Percentiles rank a stretch among this genome's conserved stretches.
phyloP scores from a whole-genome alignment of 192 early-diverging fungal species.

The Umbelopsis vinacea region DNA sequence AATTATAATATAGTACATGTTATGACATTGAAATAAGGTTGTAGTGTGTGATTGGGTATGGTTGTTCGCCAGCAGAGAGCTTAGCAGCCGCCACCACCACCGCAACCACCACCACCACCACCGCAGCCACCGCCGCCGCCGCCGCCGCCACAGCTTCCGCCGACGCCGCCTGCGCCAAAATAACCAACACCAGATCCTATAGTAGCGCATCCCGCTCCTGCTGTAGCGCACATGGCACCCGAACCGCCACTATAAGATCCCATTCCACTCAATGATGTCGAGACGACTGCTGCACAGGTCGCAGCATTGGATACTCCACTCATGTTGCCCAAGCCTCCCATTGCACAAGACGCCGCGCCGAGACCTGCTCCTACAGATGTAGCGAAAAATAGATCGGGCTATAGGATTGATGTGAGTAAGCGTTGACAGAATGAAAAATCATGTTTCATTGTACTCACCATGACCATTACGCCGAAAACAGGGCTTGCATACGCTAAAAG shows the following conservation, averaged over 20 bases:
- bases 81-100: conserved; percentile 11
- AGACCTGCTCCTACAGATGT: not conserved
- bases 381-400: not conserved
- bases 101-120: conserved; percentile 13
- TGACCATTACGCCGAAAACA: not conserved
- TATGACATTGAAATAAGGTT: not conserved
- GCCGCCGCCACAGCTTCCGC: too few species aligned
- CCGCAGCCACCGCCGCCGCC: not conserved
- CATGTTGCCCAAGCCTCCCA: not conserved
- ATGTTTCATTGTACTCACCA: not conserved
- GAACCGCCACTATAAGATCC: not conserved
- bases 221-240: not conserved
- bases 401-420: not conserved
- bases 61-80: too few species aligned
- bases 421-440: not conserved
- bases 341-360: not conserved
- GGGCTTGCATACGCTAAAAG: not conserved
- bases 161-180: too few species aligned
- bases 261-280: not conserved
- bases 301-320: not conserved
- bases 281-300: not conserved
- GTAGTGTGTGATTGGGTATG: not conserved
- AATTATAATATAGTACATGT: not conserved
- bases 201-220: not conserved
- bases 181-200: too few species aligned